Percentiles rank a stretch among this genome's conserved stretches.
phyloP scores from a whole-genome alignment of 2,329 filamentous ascomycete genomes.

The Beauveria sp. region DNA sequence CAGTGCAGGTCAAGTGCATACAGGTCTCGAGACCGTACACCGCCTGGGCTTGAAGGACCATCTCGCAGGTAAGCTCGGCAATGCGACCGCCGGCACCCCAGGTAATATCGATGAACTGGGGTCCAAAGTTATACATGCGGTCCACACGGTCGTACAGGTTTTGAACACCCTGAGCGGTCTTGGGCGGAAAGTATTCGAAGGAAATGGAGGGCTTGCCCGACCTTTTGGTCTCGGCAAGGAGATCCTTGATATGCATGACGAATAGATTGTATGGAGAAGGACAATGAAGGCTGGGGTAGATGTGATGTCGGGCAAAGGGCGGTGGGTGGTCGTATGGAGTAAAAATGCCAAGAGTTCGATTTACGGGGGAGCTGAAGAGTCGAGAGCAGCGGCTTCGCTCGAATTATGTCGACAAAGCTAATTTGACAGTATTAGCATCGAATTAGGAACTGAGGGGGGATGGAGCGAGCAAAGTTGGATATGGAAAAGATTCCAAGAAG shows the following conservation, averaged over 20 bases:
- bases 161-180: constrained; percentile 94
- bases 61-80: constrained; percentile 89
- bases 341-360: background rate
- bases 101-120: constrained; percentile 95
- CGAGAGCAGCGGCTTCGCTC: background rate
- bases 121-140: constrained; percentile 91
- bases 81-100: constrained; percentile 94
- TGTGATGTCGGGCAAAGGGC: background rate
- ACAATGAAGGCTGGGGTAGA: background rate
- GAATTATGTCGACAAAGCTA: background rate
- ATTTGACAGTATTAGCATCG: background rate
- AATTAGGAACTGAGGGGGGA: no score
- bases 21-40: constrained; percentile 96
- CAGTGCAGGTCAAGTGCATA: constrained; percentile 98
- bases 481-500: background rate
- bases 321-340: background rate
- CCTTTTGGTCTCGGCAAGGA: constrained; percentile 74
- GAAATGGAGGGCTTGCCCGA: constrained; percentile 84
- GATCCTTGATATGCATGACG: constrained; percentile 92
- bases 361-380: background rate
- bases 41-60: constrained; percentile 92
- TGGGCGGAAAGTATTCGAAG: constrained; percentile 98
- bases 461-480: background rate
- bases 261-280: constrained; percentile 2
- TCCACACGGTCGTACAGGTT: constrained; percentile 99